phyloP scores from a whole-genome alignment of 176 grass and related monocot species.

The Raddia guianensis region DNA sequence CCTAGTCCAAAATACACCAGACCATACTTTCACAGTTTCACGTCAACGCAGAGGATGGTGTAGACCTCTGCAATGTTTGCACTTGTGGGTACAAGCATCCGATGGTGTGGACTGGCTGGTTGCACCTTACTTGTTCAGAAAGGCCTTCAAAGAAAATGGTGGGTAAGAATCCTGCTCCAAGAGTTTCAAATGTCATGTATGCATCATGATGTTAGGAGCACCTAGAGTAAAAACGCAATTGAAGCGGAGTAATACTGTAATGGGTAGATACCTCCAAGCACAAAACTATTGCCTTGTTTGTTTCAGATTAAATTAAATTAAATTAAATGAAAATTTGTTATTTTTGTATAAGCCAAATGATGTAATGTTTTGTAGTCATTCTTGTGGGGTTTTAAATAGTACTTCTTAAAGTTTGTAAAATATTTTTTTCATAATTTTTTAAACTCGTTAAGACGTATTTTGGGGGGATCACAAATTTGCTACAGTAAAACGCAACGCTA shows the following conservation, averaged over 20 bases:
- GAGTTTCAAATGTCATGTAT: constrained; percentile 52
- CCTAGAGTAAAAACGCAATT: not conserved
- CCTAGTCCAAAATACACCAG: constrained; percentile 37
- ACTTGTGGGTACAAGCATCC: not conserved
- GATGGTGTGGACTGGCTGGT: not conserved
- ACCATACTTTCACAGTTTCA: not conserved
- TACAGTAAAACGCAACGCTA: no score
- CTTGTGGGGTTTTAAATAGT: no score
- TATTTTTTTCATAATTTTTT: no score
- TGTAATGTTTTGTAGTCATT: no score
- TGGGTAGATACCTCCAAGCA: not conserved
- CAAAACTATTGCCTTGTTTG: no score
- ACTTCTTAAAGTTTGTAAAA: no score
- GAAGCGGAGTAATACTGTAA: not conserved
- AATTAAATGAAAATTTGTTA: no score
- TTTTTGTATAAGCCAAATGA: no score
- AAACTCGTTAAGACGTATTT: no score
- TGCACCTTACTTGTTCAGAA: constrained; percentile 81
- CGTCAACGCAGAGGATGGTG: not conserved
- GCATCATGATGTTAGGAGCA: constrained; percentile 22
- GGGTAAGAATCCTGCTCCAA: constrained; percentile 83
- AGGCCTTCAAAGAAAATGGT: constrained; percentile 90
- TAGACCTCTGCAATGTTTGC: constrained; percentile 11
- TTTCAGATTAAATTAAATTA: no score
- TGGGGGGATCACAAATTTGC: no score